Conservation (phyloP, 2,329 filamentous ascomycete genomes). For the Lomentospora prolificans region DNA sequence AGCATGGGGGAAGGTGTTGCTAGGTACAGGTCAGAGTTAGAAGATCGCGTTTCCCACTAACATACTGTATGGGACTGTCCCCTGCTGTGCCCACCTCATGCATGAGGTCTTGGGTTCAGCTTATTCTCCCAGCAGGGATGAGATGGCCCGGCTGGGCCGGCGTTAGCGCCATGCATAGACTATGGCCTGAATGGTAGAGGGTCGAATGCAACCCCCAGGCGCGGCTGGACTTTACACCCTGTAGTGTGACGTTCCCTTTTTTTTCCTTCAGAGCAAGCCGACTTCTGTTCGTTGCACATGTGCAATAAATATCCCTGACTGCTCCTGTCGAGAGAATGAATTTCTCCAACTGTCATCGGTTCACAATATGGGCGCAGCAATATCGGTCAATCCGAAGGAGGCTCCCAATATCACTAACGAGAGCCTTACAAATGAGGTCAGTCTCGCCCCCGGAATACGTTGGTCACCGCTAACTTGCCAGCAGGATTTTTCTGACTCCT, state of each 20-base stretch:
- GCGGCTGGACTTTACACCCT: neutral
- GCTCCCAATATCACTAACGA: neutral
- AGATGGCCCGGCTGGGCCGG: neutral
- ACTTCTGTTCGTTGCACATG: neutral
- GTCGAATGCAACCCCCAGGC: neutral
- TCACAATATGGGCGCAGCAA: neutral
- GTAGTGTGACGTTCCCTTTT: neutral
- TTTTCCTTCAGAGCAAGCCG: neutral
- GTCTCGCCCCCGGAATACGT: neutral
- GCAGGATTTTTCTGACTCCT: neutral
- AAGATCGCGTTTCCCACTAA: neutral
- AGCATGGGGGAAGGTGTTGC: neutral
- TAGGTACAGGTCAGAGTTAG: neutral
- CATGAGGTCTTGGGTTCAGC: neutral
- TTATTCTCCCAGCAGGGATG: neutral
- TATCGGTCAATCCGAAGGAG: neutral
- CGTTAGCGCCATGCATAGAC: neutral
- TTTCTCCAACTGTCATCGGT: neutral
- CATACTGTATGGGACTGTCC: neutral
- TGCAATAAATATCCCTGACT: neutral
- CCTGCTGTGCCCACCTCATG: neutral
- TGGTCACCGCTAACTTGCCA: neutral
- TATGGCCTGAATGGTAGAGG: neutral
- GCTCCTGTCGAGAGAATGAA: neutral
- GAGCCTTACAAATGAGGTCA: neutral